Conservation (phyloP, 2,329 filamentous ascomycete genomes). For the Cladosporium sp. region DNA sequence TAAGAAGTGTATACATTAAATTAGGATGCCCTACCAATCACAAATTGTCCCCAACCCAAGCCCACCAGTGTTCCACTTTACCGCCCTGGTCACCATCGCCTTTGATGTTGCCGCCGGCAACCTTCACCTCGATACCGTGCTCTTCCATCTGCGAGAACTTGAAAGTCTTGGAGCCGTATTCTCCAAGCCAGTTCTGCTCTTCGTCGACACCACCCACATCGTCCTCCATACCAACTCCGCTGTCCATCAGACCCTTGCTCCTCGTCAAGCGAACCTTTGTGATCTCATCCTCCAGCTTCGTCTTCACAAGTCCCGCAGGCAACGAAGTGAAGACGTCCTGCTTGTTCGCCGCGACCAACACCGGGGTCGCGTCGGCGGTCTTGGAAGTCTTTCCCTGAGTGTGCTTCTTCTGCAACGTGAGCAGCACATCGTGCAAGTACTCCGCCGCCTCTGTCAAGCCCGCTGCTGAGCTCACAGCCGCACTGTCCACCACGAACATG, state of each 20-base stretch:
- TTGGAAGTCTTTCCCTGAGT: constrained; percentile 59
- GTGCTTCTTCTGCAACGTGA: constrained; percentile 75
- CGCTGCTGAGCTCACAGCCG: constrained; percentile 39
- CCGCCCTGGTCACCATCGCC: constrained; percentile 64
- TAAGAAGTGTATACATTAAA: not conserved
- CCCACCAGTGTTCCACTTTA: constrained; percentile 84
- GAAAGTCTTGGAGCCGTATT: constrained; percentile 76
- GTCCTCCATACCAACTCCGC: constrained; percentile 69
- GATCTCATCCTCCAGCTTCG: constrained; percentile 77
- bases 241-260: constrained; percentile 80
- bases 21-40: constrained; percentile 3
- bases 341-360: constrained; percentile 92
- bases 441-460: constrained; percentile 71
- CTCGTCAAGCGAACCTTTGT: constrained; percentile 73
- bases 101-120: constrained; percentile 73
- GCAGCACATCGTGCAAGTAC: constrained; percentile 88
- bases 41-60: constrained; percentile 69
- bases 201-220: constrained; percentile 64
- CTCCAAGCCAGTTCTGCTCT: constrained; percentile 77
- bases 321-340: constrained; percentile 92
- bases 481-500: constrained; percentile 85
- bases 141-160: constrained; percentile 80
- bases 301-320: constrained; percentile 73
- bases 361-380: constrained; percentile 62
- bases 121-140: constrained; percentile 75